Evolutionary conservation across 495 filamentous ascomycete species (phyloP).

Genomic region (Penicillium cosmopolitanum): DNA sequence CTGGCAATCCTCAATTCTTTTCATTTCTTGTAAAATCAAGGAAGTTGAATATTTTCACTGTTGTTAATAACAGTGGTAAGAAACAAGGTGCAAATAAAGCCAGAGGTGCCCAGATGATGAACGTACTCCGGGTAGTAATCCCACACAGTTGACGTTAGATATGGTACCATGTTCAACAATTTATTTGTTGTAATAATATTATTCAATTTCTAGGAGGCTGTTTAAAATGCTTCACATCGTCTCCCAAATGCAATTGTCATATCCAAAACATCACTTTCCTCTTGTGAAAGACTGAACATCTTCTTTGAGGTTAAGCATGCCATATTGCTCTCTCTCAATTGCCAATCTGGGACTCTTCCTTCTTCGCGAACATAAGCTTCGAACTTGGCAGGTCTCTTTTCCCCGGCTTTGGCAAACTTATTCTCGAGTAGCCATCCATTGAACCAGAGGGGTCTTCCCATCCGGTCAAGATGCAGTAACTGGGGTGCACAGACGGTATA

Average conservation of each 20-base stretch:
- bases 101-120: too few relatives aligned
- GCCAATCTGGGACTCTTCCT: slow-evolving; percentile 1
- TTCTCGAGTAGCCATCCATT: slow-evolving; percentile 35
- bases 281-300: slow-evolving; percentile 4
- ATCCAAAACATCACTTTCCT: background rate
- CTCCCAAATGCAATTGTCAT: background rate
- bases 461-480: slow-evolving; percentile 29
- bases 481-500: slow-evolving; percentile 33
- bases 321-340: slow-evolving; percentile 1
- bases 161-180: background rate
- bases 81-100: too few relatives aligned
- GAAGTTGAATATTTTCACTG: too few relatives aligned
- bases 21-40: too few relatives aligned
- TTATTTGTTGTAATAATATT: background rate
- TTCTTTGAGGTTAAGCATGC: background rate
- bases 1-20: too few relatives aligned
- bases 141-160: too few relatives aligned
- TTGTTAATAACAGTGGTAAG: too few relatives aligned
- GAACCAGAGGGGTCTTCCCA: slow-evolving; percentile 34
- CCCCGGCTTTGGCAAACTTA: slow-evolving; percentile 20
- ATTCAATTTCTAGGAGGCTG: background rate
- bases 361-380: slow-evolving; percentile 20
- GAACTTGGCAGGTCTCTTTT: slow-evolving; percentile 15
- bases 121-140: too few relatives aligned
- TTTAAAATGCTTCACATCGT: background rate